phyloP scores from a whole-genome alignment of 139 green algal genomes.

The Auxenochlorella pyrenoidosa region DNA sequence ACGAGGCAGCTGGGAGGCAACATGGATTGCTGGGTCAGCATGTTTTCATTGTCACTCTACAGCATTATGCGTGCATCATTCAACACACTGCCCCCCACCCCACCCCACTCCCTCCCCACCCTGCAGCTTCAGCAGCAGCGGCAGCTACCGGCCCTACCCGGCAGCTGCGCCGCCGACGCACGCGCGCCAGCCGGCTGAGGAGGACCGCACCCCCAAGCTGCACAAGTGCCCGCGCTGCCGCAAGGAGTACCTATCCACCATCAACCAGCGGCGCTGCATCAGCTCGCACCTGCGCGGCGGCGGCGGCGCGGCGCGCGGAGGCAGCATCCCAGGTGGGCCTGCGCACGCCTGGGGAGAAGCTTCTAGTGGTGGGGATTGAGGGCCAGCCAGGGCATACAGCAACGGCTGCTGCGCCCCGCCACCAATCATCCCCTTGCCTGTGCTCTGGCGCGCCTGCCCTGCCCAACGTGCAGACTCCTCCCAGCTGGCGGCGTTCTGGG shows the following conservation, averaged over 20 bases:
- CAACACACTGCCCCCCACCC: no score
- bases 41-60: no score
- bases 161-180: neutral
- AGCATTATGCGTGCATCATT: no score
- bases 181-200: neutral
- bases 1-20: no score
- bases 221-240: slow-evolving; percentile 32
- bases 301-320: neutral
- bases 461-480: slow-evolving; percentile 3
- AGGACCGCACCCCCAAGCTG: neutral
- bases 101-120: no score
- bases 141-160: slow-evolving; percentile 1
- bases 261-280: slow-evolving; percentile 43
- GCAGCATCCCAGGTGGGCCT: slow-evolving; percentile 15
- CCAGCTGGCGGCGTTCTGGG: slow-evolving; percentile 34
- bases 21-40: no score
- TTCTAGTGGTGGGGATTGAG: no score
- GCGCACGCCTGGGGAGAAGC: no score
- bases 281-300: slow-evolving; percentile 27
- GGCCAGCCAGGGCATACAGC: no score
- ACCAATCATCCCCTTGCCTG: neutral
- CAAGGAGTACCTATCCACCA: slow-evolving; percentile 39
- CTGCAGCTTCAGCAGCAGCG: slow-evolving; percentile 22
- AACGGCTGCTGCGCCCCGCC: neutral
- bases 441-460: neutral